These are phyloP conservation scores for Mrakia gelida DNA, from an alignment of 768 basidiomycete genomes.

Conservation along the genomic window DNA sequence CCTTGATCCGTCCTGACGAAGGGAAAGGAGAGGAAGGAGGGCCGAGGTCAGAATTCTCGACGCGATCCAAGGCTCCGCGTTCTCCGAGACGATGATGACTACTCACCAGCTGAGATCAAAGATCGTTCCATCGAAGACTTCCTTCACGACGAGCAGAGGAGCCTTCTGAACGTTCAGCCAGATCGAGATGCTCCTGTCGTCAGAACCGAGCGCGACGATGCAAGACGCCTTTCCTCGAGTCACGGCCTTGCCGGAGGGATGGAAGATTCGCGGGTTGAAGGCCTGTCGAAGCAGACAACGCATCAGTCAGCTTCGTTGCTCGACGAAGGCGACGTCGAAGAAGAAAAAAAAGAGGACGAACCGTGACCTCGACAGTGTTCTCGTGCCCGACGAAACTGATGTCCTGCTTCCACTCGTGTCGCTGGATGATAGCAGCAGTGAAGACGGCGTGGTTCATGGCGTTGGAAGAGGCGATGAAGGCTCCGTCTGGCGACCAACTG, in stretches of 20 bases:
- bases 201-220: conserved; percentile 73
- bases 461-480: conserved; percentile 94
- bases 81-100: background rate
- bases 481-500: conserved; percentile 99
- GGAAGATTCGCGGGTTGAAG: conserved; percentile 92
- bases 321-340: background rate
- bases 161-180: conserved; percentile 93
- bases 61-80: background rate
- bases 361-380: conserved; percentile 93
- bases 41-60: background rate
- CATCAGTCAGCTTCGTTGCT: background rate
- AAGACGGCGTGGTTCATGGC: conserved; percentile 97
- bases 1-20: conserved; percentile 81
- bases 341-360: conserved; percentile 47
- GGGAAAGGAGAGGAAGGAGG: conserved; percentile 1
- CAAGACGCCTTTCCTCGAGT: conserved; percentile 37
- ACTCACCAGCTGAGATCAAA: conserved; percentile 91
- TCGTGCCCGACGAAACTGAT: conserved; percentile 95
- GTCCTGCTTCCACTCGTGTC: conserved; percentile 76
- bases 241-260: conserved; percentile 60
- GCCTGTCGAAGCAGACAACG: conserved; percentile 48
- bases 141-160: conserved; percentile 86
- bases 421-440: conserved; percentile 89
- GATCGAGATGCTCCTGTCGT: conserved; percentile 82
- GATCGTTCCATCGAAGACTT: conserved; percentile 89